Evolutionary conservation across 495 filamentous ascomycete species (phyloP).

Genomic region (Neurospora sp.): DNA sequence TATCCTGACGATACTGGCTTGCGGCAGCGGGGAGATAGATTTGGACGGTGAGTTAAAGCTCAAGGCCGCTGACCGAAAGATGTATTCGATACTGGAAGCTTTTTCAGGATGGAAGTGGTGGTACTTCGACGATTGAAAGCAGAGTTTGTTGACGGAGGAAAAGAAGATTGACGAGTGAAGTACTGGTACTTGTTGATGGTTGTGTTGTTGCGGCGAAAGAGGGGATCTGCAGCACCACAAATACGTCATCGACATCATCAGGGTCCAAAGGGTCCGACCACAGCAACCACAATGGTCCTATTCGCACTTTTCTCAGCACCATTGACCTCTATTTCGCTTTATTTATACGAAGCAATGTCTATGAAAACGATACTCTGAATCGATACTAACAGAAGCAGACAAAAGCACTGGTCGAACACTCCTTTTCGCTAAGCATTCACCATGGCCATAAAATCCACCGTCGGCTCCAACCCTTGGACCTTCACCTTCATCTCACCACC

Average conservation of each 20-base stretch:
- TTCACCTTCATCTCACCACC: background rate
- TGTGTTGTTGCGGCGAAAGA: background rate
- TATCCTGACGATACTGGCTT: background rate
- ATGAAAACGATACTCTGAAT: background rate
- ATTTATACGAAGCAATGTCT: background rate
- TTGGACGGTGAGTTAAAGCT: too few relatives aligned
- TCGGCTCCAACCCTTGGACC: background rate
- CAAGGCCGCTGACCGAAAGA: background rate
- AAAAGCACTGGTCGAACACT: background rate
- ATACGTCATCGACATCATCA: background rate
- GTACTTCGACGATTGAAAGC: background rate
- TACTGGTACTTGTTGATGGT: background rate
- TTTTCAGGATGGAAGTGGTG: background rate
- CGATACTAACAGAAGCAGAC: background rate
- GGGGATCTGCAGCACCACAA: background rate
- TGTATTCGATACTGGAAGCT: background rate
- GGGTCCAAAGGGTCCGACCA: background rate
- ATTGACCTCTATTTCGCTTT: background rate
- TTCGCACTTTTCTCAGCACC: background rate
- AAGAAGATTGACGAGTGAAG: background rate
- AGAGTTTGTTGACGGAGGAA: background rate
- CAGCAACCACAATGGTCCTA: background rate
- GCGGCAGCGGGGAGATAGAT: too few relatives aligned
- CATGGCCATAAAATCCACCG: slow-evolving; percentile 21
- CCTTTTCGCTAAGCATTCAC: slow-evolving; percentile 9